These are phyloP conservation scores for Durotheca rogersii DNA, from an alignment of 495 filamentous ascomycete genomes.

Conservation along the genomic window DNA sequence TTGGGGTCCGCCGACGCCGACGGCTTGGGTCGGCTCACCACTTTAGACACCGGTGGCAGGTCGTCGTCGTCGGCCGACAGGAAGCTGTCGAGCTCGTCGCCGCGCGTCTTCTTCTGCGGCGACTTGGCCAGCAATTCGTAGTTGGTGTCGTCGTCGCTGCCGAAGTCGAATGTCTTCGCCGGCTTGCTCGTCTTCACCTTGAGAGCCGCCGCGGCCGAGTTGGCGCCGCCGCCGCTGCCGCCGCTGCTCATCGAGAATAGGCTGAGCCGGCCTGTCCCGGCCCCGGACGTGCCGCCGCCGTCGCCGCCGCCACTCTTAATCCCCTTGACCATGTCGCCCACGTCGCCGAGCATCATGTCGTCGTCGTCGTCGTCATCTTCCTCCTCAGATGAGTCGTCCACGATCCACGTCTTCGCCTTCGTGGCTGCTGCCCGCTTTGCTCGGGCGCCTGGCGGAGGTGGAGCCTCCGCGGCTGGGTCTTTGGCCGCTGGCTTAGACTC, in stretches of 20 bases:
- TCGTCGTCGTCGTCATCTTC: conserved; percentile 39
- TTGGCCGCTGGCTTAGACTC: conserved; percentile 35
- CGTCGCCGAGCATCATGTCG: conserved; percentile 76
- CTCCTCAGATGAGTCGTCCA: too few relatives aligned
- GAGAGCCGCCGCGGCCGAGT: conserved; percentile 33
- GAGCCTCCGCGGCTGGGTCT: conserved; percentile 25
- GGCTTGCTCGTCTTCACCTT: conserved; percentile 57
- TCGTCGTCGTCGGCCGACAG: conserved; percentile 65
- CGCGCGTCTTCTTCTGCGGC: conserved; percentile 53
- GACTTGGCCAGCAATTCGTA: conserved; percentile 75
- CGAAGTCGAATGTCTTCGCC: conserved; percentile 54
- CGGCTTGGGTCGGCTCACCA: conserved; percentile 38
- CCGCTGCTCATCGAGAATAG: conserved; percentile 74
- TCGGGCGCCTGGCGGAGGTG: conserved; percentile 36
- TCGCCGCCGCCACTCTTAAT: conserved; percentile 68
- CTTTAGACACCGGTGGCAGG: conserved; percentile 41
- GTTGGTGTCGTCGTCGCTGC: conserved; percentile 76
- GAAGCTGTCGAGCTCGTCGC: conserved; percentile 62
- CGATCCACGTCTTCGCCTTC: conserved; percentile 46
- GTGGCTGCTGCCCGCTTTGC: conserved; percentile 44
- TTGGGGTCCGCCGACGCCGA: conserved; percentile 39
- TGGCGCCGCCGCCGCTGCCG: conserved; percentile 60
- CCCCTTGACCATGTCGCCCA: conserved; percentile 87
- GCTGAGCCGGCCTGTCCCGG: conserved; percentile 55
- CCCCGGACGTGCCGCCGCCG: conserved; percentile 45